phyloP scores from a whole-genome alignment of 257 asterid species.

The Solanum etuberosum region DNA sequence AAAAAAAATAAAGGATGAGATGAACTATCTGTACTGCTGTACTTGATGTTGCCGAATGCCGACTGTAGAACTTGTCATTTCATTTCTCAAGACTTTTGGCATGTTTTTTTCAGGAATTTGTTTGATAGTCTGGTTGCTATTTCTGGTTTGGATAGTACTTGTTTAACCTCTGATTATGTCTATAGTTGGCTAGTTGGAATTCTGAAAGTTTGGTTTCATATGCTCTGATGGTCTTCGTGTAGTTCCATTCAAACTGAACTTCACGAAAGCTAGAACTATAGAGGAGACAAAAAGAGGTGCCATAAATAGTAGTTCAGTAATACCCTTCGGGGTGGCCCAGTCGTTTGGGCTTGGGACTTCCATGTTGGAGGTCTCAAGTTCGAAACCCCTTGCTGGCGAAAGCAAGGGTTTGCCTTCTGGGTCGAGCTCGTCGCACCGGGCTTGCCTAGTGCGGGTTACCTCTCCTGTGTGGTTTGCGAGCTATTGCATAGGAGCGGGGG shows the following conservation, averaged over 20 bases:
- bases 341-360: too few species aligned
- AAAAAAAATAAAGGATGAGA: not conserved
- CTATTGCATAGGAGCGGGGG: too few species aligned
- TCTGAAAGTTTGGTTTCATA: not conserved
- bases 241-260: not conserved
- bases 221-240: not conserved
- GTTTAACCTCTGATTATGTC: not conserved
- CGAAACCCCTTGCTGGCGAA: too few species aligned
- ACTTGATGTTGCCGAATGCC: not conserved
- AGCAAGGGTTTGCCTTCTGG: too few species aligned
- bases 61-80: not conserved
- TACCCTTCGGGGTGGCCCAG: too few species aligned
- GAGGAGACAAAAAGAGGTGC: not conserved
- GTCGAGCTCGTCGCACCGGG: too few species aligned
- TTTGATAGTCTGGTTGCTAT: not conserved
- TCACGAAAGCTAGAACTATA: not conserved
- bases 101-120: not conserved
- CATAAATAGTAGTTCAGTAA: not conserved
- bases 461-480: too few species aligned
- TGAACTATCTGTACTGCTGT: not conserved
- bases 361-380: too few species aligned
- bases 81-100: not conserved
- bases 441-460: too few species aligned
- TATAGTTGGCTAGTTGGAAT: not conserved
- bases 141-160: not conserved